phyloP scores from a whole-genome alignment of 2,329 filamentous ascomycete species.

The Claviceps sorghi region DNA sequence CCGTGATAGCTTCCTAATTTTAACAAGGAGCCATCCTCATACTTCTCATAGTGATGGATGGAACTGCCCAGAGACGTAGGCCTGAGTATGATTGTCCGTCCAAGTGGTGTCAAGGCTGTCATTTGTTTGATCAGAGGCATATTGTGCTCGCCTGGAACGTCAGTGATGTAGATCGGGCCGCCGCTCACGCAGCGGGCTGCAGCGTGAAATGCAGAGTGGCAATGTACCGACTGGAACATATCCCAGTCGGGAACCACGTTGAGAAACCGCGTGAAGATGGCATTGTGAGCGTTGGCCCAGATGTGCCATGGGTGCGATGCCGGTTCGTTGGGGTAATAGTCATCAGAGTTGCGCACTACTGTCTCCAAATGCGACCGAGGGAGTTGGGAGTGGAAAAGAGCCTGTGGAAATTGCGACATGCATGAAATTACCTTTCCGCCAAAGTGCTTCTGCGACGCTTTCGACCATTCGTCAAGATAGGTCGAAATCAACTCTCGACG shows the following conservation, averaged over 20 bases:
- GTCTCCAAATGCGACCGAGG: slow-evolving; percentile 60
- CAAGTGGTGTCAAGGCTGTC: slow-evolving; percentile 56
- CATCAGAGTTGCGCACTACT: slow-evolving; percentile 71
- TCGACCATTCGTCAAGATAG: slow-evolving; percentile 78
- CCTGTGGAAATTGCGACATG: slow-evolving; percentile 83
- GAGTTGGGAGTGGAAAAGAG: slow-evolving; percentile 73
- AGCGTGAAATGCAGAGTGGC: slow-evolving; percentile 71
- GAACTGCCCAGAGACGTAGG: slow-evolving; percentile 61
- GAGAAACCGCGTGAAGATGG: slow-evolving; percentile 65
- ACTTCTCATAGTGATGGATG: slow-evolving; percentile 59
- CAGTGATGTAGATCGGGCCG: slow-evolving; percentile 89
- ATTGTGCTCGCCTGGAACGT: slow-evolving; percentile 71
- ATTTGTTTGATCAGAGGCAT: slow-evolving; percentile 63
- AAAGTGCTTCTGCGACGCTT: slow-evolving; percentile 65
- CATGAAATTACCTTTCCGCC: slow-evolving; percentile 69
- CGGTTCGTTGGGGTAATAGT: slow-evolving; percentile 77
- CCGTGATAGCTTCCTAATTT: slow-evolving; percentile 71
- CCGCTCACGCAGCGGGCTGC: slow-evolving; percentile 81
- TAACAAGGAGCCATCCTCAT: slow-evolving; percentile 57
- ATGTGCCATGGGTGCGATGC: slow-evolving; percentile 87
- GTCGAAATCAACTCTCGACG: slow-evolving; percentile 57
- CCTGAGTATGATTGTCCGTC: slow-evolving; percentile 66
- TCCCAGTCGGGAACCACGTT: slow-evolving; percentile 78
- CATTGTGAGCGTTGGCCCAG: slow-evolving; percentile 85
- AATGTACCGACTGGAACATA: slow-evolving; percentile 51